Base-by-base conservation (phyloP, 805 yeast genomes). In the Saccharomycopsis microspora region DNA sequence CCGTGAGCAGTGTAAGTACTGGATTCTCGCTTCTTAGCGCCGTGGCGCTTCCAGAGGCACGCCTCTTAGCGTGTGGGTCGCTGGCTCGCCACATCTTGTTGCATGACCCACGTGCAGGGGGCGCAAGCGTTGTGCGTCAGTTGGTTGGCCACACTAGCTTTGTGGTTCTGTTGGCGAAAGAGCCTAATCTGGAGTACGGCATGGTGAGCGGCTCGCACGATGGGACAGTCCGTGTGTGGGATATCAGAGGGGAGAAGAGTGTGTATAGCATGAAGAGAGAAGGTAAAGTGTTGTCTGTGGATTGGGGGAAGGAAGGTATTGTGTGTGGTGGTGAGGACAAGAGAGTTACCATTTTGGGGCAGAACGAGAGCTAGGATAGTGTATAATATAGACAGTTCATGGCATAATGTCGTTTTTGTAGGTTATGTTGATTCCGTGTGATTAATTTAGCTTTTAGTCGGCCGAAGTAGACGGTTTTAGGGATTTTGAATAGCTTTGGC, bases 171-270 rank as follows among this genome's bases (percentile, higher is more conserved):
- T 68, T 93, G 55, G 76, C 82, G 32, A 75, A 83, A 4, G 74
- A 81, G 50, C 95, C 97, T 5, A 76, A 75, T 47, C 85, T 80
- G 60, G 85, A 81, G 44, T 81, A 85, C 65, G 78, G 86, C 80
- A 74, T 93, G 57, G 78, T 85, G 27, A 85, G 96, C 4, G 95
- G 83, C 8, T 86, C 96, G n/a, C 96, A 89, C 62, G 98, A 93
- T 64, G 96, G 97, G 30, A 85, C 95, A 0, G 90, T 83, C 41
- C 81, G 88, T 59, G 83, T 93, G 27, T 93, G 98, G 98, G 98
- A 90, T 64, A 75, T 90, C 6, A 79, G 98, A 60, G 83, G 96
- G 4, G 83, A 80, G 54, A 76, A 80, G 57, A 74, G 93, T 8
- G 69, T 93, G 68, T 87, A 84, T 63, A 85, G 94, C 5, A 78